Evolutionary conservation across 2,329 filamentous ascomycete species (phyloP).

Genomic region (Thielaviopsis euricoi): DNA sequence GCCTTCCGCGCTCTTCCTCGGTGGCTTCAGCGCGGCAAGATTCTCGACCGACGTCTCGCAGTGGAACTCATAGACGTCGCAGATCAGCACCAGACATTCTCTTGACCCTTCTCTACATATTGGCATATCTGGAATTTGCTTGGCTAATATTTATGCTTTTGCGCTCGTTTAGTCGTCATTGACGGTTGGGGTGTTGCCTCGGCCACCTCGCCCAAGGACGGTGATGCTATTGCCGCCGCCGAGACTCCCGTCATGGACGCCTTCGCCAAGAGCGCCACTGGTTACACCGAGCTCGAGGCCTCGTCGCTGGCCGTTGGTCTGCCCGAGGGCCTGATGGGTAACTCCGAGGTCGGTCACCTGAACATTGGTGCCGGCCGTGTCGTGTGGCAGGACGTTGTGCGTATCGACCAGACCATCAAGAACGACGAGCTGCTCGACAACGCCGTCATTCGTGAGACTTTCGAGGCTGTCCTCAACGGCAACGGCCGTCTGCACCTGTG

Average conservation of each 20-base stretch:
- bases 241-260: constrained; percentile 90
- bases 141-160: constrained; percentile 43
- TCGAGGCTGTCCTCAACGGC: constrained; percentile 66
- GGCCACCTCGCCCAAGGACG: constrained; percentile 64
- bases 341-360: constrained; percentile 94
- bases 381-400: constrained; percentile 96
- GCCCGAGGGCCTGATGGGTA: constrained; percentile 95
- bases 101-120: constrained; percentile 32
- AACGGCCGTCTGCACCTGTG: constrained; percentile 87
- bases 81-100: constrained; percentile 15
- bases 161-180: constrained; percentile 65
- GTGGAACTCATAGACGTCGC: neutral
- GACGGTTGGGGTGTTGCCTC: constrained; percentile 92
- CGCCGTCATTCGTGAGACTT: constrained; percentile 58
- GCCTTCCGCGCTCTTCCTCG: neutral
- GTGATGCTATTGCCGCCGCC: constrained; percentile 88
- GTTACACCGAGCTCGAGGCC: constrained; percentile 84
- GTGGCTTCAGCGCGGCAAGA: neutral
- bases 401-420: constrained; percentile 87
- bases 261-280: constrained; percentile 66
- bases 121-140: constrained; percentile 38
- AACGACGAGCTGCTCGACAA: constrained; percentile 63
- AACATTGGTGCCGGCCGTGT: constrained; percentile 97
- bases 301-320: constrained; percentile 91
- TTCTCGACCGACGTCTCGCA: constrained; percentile 6